phyloP scores from a whole-genome alignment of 768 basidiomycete species.

The Phylloporus sp. region DNA sequence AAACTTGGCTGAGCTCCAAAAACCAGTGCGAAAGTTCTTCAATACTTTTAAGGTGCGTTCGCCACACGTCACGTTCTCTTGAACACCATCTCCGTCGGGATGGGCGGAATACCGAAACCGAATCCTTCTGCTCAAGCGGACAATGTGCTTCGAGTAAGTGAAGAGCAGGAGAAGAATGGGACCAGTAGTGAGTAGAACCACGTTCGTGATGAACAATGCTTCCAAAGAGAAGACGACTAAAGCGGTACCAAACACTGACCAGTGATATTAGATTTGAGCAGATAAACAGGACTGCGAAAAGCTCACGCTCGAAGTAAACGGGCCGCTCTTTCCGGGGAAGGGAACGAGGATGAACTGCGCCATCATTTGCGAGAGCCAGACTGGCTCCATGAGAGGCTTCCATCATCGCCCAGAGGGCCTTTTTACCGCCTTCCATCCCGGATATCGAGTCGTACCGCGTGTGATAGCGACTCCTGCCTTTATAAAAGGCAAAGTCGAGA shows the following conservation, averaged over 20 bases:
- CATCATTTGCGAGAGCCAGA: slow-evolving; percentile 46
- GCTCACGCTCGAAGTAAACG: slow-evolving; percentile 74
- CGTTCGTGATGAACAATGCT: slow-evolving; percentile 49
- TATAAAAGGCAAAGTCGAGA: slow-evolving; percentile 77
- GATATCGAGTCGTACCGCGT: slow-evolving; percentile 67
- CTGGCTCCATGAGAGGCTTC: slow-evolving; percentile 57
- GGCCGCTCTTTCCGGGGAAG: slow-evolving; percentile 24
- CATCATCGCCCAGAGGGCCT: slow-evolving; percentile 75
- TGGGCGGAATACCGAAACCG: slow-evolving; percentile 9
- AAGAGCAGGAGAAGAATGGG: slow-evolving; percentile 51
- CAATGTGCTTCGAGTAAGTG: slow-evolving; percentile 31
- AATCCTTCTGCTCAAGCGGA: slow-evolving; percentile 16
- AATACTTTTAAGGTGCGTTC: slow-evolving; percentile 22
- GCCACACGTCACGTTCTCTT: slow-evolving; percentile 6
- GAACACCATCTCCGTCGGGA: neutral
- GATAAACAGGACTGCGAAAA: neutral
- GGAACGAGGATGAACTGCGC: slow-evolving; percentile 23
- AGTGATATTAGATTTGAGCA: neutral
- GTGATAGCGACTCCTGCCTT: slow-evolving; percentile 69
- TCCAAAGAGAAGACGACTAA: slow-evolving; percentile 53
- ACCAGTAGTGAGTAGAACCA: slow-evolving; percentile 59
- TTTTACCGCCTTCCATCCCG: slow-evolving; percentile 48
- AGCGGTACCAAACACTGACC: slow-evolving; percentile 52
- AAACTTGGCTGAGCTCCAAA: slow-evolving; percentile 55
- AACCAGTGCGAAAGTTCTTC: slow-evolving; percentile 23